These are phyloP conservation scores for Fistulinella cinereoalba DNA, from an alignment of 1,284 basidiomycete genomes.

Conservation along the genomic window DNA sequence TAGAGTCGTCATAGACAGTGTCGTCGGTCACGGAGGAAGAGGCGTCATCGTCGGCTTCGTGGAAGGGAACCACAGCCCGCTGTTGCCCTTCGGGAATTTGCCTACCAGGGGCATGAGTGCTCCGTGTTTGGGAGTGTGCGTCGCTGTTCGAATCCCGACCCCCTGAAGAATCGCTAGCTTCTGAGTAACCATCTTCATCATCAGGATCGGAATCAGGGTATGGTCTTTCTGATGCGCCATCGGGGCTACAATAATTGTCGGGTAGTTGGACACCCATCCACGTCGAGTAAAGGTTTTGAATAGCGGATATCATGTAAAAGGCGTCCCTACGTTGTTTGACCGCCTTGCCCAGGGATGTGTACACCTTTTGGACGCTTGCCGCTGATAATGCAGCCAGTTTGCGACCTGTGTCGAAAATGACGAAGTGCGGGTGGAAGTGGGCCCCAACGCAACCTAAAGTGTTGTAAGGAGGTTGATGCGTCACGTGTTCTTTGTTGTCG, in stretches of 20 bases:
- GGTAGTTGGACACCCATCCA: too few species aligned
- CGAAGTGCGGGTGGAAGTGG: constrained; percentile 3
- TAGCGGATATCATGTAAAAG: not conserved
- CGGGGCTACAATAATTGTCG: not conserved
- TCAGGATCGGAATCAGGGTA: not conserved
- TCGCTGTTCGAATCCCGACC: not conserved
- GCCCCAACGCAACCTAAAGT: not conserved
- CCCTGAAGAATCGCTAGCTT: not conserved
- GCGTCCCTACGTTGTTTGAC: not conserved
- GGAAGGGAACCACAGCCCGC: not conserved
- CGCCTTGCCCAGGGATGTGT: not conserved
- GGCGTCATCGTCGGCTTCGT: not conserved
- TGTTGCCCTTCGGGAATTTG: not conserved
- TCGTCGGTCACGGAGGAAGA: not conserved
- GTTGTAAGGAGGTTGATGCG: not conserved
- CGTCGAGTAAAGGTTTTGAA: too few species aligned
- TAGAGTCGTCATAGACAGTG: not conserved
- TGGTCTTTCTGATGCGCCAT: too few species aligned
- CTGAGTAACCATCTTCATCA: not conserved
- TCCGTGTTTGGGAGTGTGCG: not conserved
- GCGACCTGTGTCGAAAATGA: constrained; percentile 1
- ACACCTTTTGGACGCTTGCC: not conserved
- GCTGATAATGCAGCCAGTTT: not conserved
- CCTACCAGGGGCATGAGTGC: not conserved
- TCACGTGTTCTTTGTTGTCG: not conserved